phyloP scores from a whole-genome alignment of 192 early-diverging fungal genomes.

The Powellomyces hirtus region DNA sequence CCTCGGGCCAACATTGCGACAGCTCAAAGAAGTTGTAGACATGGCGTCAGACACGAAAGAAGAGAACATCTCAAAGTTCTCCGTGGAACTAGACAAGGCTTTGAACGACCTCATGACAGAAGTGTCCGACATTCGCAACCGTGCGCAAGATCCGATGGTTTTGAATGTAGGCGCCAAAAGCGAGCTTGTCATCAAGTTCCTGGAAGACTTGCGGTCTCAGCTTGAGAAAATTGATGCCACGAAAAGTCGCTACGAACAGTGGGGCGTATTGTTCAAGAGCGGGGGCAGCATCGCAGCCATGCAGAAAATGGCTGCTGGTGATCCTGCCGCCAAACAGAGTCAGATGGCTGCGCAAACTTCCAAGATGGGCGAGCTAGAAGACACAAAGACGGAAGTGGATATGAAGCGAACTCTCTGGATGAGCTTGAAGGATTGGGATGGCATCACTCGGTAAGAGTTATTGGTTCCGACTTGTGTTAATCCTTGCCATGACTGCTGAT shows the following conservation, averaged over 20 bases:
- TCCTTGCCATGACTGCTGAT: background rate
- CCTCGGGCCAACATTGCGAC: slow-evolving; percentile 52
- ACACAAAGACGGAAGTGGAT: slow-evolving; percentile 55
- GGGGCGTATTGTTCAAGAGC: slow-evolving; percentile 53
- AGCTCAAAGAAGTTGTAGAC: slow-evolving; percentile 55
- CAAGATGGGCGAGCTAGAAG: slow-evolving; percentile 49
- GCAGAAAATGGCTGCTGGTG: slow-evolving; percentile 19
- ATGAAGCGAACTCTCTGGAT: slow-evolving; percentile 60
- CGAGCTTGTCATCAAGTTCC: slow-evolving; percentile 50
- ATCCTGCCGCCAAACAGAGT: slow-evolving; percentile 10
- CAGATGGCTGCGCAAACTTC: slow-evolving; percentile 10
- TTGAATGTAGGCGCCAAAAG: slow-evolving; percentile 46
- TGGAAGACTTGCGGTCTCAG: slow-evolving; percentile 44
- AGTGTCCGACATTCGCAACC: slow-evolving; percentile 55
- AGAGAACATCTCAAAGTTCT: slow-evolving; percentile 55
- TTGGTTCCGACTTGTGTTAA: background rate
- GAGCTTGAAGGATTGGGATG: slow-evolving; percentile 55
- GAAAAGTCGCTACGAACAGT: slow-evolving; percentile 48
- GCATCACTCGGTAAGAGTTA: slow-evolving; percentile 41
- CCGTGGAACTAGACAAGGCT: slow-evolving; percentile 48
- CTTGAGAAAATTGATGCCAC: slow-evolving; percentile 42
- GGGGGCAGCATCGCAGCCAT: slow-evolving; percentile 39
- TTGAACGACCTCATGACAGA: slow-evolving; percentile 48
- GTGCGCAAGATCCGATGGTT: slow-evolving; percentile 62
- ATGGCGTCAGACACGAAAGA: slow-evolving; percentile 59